Percentiles rank a stretch among this genome's conserved stretches.
Evolutionary conservation across 1,139 yeast genomes (phyloP).

Genomic region (Lodderomyces orthopsilosis): DNA sequence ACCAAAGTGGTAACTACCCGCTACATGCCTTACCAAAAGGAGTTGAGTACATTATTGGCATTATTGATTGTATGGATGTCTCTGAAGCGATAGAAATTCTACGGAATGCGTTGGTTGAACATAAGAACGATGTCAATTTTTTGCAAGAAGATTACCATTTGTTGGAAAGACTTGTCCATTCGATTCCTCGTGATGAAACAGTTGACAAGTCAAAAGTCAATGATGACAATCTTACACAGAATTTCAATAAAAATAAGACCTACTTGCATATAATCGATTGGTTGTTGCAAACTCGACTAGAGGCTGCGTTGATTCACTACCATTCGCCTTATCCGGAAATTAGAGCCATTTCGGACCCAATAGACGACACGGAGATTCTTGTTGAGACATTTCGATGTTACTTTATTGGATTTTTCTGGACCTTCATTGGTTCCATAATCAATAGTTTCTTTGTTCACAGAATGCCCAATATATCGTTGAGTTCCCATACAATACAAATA

Average conservation of each 20-base stretch:
- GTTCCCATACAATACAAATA: slow-evolving; percentile 43
- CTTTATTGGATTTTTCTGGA: slow-evolving; percentile 42
- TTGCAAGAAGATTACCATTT: slow-evolving; percentile 35
- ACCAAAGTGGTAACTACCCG: slow-evolving; percentile 10
- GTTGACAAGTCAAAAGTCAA: slow-evolving; percentile 10
- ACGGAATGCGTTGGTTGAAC: slow-evolving; percentile 38
- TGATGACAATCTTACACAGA: slow-evolving; percentile 1
- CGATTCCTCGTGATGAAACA: slow-evolving; percentile 13
- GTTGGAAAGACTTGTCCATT: slow-evolving; percentile 28
- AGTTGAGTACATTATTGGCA: slow-evolving; percentile 31
- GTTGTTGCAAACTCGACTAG: slow-evolving; percentile 35
- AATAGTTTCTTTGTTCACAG: slow-evolving; percentile 46
- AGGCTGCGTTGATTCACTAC: slow-evolving; percentile 41
- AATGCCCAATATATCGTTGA: slow-evolving; percentile 38
- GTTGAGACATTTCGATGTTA: slow-evolving; percentile 44
- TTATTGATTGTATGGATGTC: slow-evolving; percentile 28
- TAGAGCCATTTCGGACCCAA: slow-evolving; percentile 45
- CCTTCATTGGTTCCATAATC: slow-evolving; percentile 39
- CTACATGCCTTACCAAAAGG: slow-evolving; percentile 20
- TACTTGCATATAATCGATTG: slow-evolving; percentile 34
- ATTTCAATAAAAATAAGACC: slow-evolving; percentile 23
- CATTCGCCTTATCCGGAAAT: slow-evolving; percentile 50
- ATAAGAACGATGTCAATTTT: slow-evolving; percentile 43
- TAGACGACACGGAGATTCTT: slow-evolving; percentile 37
- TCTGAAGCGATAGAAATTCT: slow-evolving; percentile 32